Evolutionary conservation across 2,329 filamentous ascomycete genomes (phyloP).

Genomic region (Achaetomium macrosporum): DNA sequence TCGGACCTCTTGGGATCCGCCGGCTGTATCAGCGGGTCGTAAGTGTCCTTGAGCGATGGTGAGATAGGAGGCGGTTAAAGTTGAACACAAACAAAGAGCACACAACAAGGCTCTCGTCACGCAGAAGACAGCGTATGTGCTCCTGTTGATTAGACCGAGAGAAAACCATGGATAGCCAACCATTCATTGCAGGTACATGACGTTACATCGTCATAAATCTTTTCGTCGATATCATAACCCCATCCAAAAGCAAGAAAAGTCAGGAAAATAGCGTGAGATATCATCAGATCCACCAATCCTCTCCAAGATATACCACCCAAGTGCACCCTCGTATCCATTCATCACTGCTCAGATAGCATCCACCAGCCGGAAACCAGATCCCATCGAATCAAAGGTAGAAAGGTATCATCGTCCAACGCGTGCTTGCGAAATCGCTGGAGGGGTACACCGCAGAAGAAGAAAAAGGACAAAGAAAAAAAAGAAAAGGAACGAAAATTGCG

Average conservation of each 20-base stretch:
- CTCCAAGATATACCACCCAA: neutral
- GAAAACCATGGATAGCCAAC: neutral
- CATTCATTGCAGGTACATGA: conserved; percentile 2
- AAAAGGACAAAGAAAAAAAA: neutral
- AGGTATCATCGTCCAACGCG: neutral
- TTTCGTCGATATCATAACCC: conserved; percentile 6
- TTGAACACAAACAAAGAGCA: too few species aligned
- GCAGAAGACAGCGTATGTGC: neutral
- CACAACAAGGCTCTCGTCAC: neutral
- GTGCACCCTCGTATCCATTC: neutral
- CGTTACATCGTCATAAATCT: conserved; percentile 8
- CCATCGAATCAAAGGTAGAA: neutral
- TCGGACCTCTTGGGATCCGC: too few species aligned
- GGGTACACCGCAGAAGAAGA: neutral
- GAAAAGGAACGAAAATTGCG: neutral
- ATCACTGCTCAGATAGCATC: too few species aligned
- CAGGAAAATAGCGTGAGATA: neutral
- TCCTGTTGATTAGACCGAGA: neutral
- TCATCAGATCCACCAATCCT: neutral
- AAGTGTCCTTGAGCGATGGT: too few species aligned
- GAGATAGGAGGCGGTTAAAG: too few species aligned
- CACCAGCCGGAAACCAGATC: neutral
- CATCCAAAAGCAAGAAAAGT: conserved; percentile 3
- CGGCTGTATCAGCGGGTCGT: too few species aligned
- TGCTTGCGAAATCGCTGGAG: neutral